phyloP scores from a whole-genome alignment of 306 rosid genomes.

The Trifolium dubium region DNA sequence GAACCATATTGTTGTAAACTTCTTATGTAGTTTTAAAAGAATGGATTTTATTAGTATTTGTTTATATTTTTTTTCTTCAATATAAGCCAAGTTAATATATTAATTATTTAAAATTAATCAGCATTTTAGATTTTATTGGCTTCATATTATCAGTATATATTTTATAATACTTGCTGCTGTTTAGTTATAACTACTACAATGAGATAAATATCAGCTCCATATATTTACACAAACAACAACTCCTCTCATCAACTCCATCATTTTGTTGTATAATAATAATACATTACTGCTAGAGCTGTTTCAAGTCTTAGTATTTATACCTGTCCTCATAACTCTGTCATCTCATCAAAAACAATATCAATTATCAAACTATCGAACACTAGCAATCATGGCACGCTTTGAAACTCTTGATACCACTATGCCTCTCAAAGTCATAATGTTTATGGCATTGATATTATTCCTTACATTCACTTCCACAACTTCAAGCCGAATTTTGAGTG shows the following conservation, averaged over 20 bases:
- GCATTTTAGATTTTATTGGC: not conserved
- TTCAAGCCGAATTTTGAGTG: slow-evolving; percentile 48
- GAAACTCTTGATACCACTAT: not conserved
- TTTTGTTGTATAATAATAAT: not conserved
- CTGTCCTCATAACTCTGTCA: not conserved
- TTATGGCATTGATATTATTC: slow-evolving; percentile 44
- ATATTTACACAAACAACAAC: slow-evolving; percentile 11
- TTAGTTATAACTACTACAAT: slow-evolving; percentile 48
- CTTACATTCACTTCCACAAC: slow-evolving; percentile 38
- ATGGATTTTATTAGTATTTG: not conserved
- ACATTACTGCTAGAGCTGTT: no score
- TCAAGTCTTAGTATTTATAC: slow-evolving; percentile 23
- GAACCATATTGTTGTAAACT: not conserved
- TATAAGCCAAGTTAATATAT: not conserved
- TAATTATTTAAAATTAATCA: not conserved
- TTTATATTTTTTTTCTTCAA: not conserved
- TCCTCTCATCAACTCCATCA: slow-evolving; percentile 56
- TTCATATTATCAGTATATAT: slow-evolving; percentile 8
- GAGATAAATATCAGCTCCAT: slow-evolving; percentile 26
- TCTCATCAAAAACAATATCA: not conserved
- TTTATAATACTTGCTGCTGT: slow-evolving; percentile 12
- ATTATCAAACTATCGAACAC: not conserved
- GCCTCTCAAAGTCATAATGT: slow-evolving; percentile 34
- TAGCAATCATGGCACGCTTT: slow-evolving; percentile 47
- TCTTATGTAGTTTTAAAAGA: not conserved